These are phyloP conservation scores for Pholiota conissans DNA, from an alignment of 768 basidiomycete genomes.

Conservation along the genomic window DNA sequence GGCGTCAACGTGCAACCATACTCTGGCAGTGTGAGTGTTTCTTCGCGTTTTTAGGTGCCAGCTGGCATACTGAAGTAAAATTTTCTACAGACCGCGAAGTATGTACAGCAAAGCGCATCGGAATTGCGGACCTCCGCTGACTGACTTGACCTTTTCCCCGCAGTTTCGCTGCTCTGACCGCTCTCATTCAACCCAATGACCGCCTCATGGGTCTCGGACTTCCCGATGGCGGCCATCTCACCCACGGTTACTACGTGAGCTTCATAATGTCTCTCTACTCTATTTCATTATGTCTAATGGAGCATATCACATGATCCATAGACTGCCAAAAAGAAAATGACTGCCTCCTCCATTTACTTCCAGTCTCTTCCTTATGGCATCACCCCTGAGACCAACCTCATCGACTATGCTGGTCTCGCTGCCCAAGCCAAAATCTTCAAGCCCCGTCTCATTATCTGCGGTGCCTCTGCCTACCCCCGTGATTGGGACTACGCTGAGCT, in stretches of 20 bases:
- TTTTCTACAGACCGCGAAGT: conserved; percentile 79
- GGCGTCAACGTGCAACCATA: conserved; percentile 99
- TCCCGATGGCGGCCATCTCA: conserved; percentile 96
- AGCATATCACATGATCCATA: conserved; percentile 26
- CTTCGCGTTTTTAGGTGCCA: background rate
- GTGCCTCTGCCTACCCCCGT: conserved; percentile 97
- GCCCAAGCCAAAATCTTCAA: conserved; percentile 94
- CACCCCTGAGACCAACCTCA: conserved; percentile 77
- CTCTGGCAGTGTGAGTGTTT: conserved; percentile 75
- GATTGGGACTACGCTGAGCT: conserved; percentile 95
- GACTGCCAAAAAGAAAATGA: conserved; percentile 99
- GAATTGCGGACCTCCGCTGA: conserved; percentile 12
- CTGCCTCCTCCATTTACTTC: conserved; percentile 99
- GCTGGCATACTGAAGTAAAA: conserved; percentile 16
- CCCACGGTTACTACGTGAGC: conserved; percentile 93
- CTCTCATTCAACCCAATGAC: conserved; percentile 95
- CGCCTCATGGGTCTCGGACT: conserved; percentile 98
- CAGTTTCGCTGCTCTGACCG: conserved; percentile 96
- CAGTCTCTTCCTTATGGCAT: conserved; percentile 95
- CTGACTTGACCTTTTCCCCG: conserved; percentile 13
- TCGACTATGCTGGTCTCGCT: conserved; percentile 83
- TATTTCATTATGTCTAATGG: background rate
- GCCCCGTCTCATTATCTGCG: conserved; percentile 92
- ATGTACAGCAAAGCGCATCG: conserved; percentile 24
- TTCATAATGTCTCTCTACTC: background rate